Conservation (phyloP, 352 stramenopile species). For the Pythium coloratum region DNA sequence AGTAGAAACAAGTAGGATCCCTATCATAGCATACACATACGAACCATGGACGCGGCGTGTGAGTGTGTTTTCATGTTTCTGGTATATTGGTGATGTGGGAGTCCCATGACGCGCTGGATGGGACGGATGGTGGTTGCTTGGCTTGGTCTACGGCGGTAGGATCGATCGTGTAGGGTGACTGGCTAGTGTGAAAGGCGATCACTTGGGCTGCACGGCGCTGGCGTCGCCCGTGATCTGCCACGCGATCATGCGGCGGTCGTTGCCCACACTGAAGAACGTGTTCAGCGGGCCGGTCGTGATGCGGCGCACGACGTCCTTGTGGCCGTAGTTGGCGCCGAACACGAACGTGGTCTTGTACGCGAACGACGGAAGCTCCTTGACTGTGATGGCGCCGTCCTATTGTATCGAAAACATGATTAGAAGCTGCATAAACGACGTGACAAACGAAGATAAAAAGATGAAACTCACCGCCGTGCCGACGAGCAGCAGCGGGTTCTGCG, state of each 20-base stretch:
- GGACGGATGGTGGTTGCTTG: neutral
- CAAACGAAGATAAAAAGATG: neutral
- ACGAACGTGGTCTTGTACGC: conserved; percentile 82
- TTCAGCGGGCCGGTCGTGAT: conserved; percentile 72
- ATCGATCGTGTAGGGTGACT: neutral
- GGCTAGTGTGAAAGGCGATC: neutral
- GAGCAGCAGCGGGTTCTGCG: conserved; percentile 69
- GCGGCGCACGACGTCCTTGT: conserved; percentile 75
- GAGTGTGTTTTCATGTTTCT: neutral
- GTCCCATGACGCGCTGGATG: conserved; percentile 5
- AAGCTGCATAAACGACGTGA: neutral
- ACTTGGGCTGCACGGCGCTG: conserved; percentile 64
- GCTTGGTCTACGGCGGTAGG: neutral
- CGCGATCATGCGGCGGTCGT: conserved; percentile 82
- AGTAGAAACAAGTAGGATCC: neutral
- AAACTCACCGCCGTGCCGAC: conserved; percentile 67
- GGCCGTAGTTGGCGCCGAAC: conserved; percentile 58
- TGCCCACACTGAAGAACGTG: conserved; percentile 81
- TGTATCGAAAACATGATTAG: conserved; percentile 5
- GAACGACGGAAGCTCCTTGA: conserved; percentile 85
- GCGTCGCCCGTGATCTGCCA: conserved; percentile 85
- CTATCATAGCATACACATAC: neutral
- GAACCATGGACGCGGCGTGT: neutral
- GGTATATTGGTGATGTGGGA: neutral
- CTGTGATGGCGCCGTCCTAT: conserved; percentile 73